Base-by-base conservation (phyloP, 768 basidiomycete species). In the Leccinum longicurvipes region DNA sequence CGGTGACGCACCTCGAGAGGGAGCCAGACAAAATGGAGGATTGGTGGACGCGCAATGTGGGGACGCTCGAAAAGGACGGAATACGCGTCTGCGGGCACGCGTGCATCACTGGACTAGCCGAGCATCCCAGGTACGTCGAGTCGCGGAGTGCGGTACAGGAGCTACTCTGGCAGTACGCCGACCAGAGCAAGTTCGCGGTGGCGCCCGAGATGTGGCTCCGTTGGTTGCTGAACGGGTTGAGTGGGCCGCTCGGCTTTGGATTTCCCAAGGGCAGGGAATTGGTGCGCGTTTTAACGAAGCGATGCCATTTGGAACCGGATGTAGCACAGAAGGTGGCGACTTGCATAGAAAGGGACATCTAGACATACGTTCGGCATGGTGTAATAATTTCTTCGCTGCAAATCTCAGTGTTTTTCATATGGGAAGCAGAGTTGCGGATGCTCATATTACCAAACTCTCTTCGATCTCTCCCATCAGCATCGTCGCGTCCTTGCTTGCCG, bases 391-490 rank as follows among this genome's bases (percentile, higher is more conserved):
- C 28, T 50, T 47, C n/a, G 25, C 45, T 51, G 41, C 34, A 39
- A 49, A 36, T 27, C 31, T 54, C 9, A 57, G 48, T 46, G 45
- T 50, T 34, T 19, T 24, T 46, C n/a, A n/a, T n/a, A n/a, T n/a
- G n/a, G n/a, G n/a, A n/a, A n/a, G n/a, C n/a, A n/a, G n/a, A n/a
- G n/a, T n/a, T n/a, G n/a, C 29, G 23, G n/a, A 59, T 5, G 34
- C 6, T 46, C 75, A 85, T 62, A 78, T 66, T 56, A 65, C 56
- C 53, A 83, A 62, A 21, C 82, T 80, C 14, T 82, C 82, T 66
- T 97, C 92, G 42, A 98, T 82, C 74, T 98, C 94, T 15, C 94
- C 94, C 59, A 97, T 72, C 21, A 98, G 75, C 88, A 97, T 87
- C 12, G 92, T 95, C 14, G 83, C 87, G 61, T 98, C 94, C 73